Evolutionary conservation across 1,284 basidiomycete species (phyloP).

Genomic region (Ganoderma lucidum): DNA sequence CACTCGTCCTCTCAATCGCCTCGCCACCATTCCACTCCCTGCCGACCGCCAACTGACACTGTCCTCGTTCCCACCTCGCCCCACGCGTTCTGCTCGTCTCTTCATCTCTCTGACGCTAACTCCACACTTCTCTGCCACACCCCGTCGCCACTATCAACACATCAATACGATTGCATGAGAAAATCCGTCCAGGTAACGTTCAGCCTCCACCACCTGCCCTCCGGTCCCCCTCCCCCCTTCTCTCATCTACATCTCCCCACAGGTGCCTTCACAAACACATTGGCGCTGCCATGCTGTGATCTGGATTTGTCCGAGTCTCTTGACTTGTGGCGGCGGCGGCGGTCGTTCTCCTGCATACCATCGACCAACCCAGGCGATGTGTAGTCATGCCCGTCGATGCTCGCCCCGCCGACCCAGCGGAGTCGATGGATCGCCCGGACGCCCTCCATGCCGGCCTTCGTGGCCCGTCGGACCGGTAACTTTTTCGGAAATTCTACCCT

Average conservation of each 20-base stretch:
- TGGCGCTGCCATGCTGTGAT: too few species aligned
- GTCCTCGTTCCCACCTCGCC: neutral
- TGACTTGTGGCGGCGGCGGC: slow-evolving; percentile 4
- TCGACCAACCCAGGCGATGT: neutral
- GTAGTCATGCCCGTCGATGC: slow-evolving; percentile 2
- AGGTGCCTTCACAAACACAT: neutral
- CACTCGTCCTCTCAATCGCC: neutral
- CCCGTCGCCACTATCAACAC: neutral
- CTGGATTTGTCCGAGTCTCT: too few species aligned
- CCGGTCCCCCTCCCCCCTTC: neutral
- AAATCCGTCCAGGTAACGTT: neutral
- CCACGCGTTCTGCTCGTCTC: neutral
- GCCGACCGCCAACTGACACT: neutral
- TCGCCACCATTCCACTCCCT: neutral
- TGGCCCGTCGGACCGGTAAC: neutral
- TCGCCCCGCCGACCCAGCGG: neutral
- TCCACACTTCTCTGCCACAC: neutral
- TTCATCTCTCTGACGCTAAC: neutral
- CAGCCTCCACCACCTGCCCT: neutral
- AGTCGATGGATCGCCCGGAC: slow-evolving; percentile 14
- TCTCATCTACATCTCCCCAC: neutral
- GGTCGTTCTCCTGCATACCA: neutral
- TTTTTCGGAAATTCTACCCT: neutral
- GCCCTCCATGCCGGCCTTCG: neutral
- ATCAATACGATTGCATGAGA: neutral